Evolutionary conservation across 768 basidiomycete species (phyloP).

Genomic region (Phaffia tasmanica): DNA sequence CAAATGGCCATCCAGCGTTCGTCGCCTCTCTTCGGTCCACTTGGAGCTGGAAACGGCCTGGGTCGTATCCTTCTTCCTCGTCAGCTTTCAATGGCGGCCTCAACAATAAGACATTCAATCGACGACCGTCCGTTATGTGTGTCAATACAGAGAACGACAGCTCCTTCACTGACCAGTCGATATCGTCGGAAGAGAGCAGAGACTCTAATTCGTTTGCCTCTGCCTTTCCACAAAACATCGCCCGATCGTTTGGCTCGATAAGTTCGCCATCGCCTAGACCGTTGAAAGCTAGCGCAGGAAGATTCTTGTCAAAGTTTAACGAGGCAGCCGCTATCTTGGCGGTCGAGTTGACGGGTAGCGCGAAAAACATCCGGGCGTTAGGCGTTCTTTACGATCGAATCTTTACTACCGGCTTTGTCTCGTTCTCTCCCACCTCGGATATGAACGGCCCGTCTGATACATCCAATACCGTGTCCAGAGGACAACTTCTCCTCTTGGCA

Average conservation of each 20-base stretch:
- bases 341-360: conserved; percentile 31
- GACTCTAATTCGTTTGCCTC: background rate
- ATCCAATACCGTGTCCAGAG: conserved; percentile 35
- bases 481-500: conserved; percentile 38
- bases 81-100: background rate
- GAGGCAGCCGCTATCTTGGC: conserved; percentile 32
- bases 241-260: background rate
- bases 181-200: too few relatives aligned
- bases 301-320: conserved; percentile 36
- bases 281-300: conserved; percentile 28
- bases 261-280: background rate
- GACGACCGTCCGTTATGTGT: too few relatives aligned
- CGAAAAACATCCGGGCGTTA: conserved; percentile 30
- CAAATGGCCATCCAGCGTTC: conserved; percentile 37
- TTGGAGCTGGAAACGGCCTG: conserved; percentile 36
- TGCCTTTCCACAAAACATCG: background rate
- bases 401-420: conserved; percentile 32
- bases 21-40: conserved; percentile 35
- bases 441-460: background rate
- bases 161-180: too few relatives aligned
- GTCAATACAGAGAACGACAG: too few relatives aligned
- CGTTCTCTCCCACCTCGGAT: conserved; percentile 3
- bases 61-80: background rate
- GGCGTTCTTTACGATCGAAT: conserved; percentile 39
- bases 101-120: too few relatives aligned